These are phyloP conservation scores for Sutorius australiensis DNA, from an alignment of 768 basidiomycete species.

Conservation along the genomic window DNA sequence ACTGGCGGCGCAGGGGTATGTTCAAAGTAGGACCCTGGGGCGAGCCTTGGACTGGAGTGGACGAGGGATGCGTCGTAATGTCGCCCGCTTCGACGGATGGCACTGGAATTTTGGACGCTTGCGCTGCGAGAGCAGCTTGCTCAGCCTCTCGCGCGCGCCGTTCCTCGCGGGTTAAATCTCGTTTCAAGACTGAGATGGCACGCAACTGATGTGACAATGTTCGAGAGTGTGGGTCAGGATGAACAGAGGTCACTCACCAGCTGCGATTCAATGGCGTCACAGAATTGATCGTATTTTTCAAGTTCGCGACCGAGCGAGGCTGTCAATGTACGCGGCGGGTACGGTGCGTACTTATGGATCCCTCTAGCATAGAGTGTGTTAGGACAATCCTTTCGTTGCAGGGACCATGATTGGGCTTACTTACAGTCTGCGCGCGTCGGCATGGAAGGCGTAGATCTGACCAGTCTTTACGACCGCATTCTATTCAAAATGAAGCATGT, in stretches of 20 bases:
- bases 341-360: conserved; percentile 51
- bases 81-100: conserved; percentile 23
- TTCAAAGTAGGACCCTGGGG: conserved; percentile 29
- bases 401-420: conserved; percentile 19
- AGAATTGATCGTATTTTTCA: conserved; percentile 76
- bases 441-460: conserved; percentile 67
- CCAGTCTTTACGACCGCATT: conserved; percentile 68
- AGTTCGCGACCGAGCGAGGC: conserved; percentile 67
- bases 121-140: conserved; percentile 37
- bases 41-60: conserved; percentile 34
- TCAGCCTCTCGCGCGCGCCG: conserved; percentile 46
- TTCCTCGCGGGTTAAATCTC: conserved; percentile 64
- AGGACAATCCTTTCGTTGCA: background rate
- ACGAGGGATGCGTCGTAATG: conserved; percentile 21
- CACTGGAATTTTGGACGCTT: conserved; percentile 21
- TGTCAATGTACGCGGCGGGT: conserved; percentile 63
- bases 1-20: conserved; percentile 54
- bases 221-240: background rate
- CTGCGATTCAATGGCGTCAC: conserved; percentile 72
- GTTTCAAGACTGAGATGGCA: conserved; percentile 67
- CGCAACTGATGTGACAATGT: conserved; percentile 47
- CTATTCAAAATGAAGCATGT: conserved; percentile 26
- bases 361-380: conserved; percentile 38
- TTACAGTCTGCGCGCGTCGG: conserved; percentile 62
- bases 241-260: conserved; percentile 44